These are phyloP conservation scores for Mycena rebaudengoi DNA, from an alignment of 768 basidiomycete genomes.

Conservation along the genomic window DNA sequence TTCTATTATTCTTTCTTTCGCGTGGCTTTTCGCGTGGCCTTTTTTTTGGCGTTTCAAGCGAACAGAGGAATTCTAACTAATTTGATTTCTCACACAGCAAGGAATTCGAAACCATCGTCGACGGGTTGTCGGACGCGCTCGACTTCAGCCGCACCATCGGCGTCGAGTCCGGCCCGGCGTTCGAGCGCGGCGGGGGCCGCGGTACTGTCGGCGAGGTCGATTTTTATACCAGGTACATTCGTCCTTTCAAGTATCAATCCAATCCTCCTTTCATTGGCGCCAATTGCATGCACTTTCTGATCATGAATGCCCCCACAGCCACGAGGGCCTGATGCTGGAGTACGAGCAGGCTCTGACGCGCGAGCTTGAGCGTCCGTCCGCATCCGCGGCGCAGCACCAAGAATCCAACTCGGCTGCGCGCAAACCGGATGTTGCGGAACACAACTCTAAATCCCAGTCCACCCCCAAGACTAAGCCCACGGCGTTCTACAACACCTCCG, in stretches of 20 bases:
- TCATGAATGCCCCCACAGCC: constrained; percentile 53
- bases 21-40: too few relatives aligned
- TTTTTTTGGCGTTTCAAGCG: too few relatives aligned
- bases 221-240: constrained; percentile 84
- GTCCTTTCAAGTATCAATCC: background rate
- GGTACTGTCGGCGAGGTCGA: constrained; percentile 88
- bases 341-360: constrained; percentile 95
- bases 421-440: background rate
- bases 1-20: too few relatives aligned
- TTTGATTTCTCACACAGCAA: too few relatives aligned
- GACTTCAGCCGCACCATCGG: constrained; percentile 95
- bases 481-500: constrained; percentile 88
- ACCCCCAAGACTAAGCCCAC: constrained; percentile 28
- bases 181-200: constrained; percentile 76
- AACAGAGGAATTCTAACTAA: too few relatives aligned
- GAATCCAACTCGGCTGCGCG: constrained; percentile 9
- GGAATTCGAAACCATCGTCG: constrained; percentile 88
- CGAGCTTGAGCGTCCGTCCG: constrained; percentile 60
- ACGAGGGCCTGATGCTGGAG: constrained; percentile 92
- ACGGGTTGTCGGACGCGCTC: constrained; percentile 87
- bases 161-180: constrained; percentile 64
- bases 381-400: constrained; percentile 30
- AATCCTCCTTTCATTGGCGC: background rate
- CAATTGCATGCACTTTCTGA: background rate
- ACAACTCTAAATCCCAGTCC: too few relatives aligned